Evolutionary conservation across 2,329 filamentous ascomycete species (phyloP), one percentile per base, ranked within the genome.

Genomic region (Metarhizium guizhouense): DNA sequence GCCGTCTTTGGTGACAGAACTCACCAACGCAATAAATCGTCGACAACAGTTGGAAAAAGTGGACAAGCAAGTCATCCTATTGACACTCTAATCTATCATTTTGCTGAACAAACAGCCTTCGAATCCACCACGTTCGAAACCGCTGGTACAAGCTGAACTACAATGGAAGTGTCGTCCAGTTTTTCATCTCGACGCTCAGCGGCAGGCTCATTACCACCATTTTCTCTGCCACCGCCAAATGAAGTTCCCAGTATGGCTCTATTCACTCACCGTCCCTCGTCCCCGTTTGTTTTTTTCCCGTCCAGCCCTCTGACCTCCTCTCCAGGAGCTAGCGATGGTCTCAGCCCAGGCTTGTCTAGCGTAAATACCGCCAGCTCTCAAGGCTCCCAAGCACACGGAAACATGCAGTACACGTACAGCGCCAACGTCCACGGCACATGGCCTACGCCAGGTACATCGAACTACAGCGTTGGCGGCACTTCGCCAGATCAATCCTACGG

Each of bases 341-440:
- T 88, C 64, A 84, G 77, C 72, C 84, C 77, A 58, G 78, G 76
- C 62, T 79, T 83, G 32, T 81, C 83, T 55, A 80, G 81, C 60
- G 75, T 85, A 54, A 81, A 85, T 61, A 84, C 77, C 59, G 77
- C 75, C 65, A 82, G 79, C 67, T 81, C 81, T 14, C 76, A 77
- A 56, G 76, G 78, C 61, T 81, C 83, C n/a, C 78, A 81, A 61
- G 75, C 77, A 52, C 74, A 80, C 60, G 72, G 76, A 57, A 65
- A 67, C 51, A 65, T 76, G 51, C 64, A 69, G 49, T 79, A 69
- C 45, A 65, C 82, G 45, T 87, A 85, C 64, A 68, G 73, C 49
- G 60, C 58, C 62, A 79, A 81, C 54, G 75, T 81, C 51, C 77
- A 78, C 58, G 76, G 75, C 51, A 76, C 73, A 62, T 91, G 86